A percentile compares a stretch with the other conserved stretches of the same genome.
Evolutionary conservation across 192 early-diverging fungal species (phyloP).

Genomic region (Pilobolus umbonatus): DNA sequence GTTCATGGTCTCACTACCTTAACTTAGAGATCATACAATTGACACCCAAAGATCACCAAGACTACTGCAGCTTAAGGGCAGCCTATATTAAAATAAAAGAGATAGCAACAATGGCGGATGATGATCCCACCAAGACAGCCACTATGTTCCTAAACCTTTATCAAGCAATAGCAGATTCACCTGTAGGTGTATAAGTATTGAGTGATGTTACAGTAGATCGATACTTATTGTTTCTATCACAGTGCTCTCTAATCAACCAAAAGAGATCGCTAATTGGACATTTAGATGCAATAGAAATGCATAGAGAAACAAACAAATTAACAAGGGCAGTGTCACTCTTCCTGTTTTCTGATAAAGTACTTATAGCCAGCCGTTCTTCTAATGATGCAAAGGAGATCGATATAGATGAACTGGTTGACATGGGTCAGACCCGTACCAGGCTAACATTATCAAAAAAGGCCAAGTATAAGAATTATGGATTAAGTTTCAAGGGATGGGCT

Average conservation of each 20-base stretch:
- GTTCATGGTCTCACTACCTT: neutral
- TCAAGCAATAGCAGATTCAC: conserved; percentile 27
- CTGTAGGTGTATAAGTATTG: conserved; percentile 12
- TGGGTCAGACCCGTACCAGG: neutral
- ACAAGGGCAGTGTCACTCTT: conserved; percentile 29
- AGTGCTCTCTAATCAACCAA: conserved; percentile 35
- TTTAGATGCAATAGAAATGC: conserved; percentile 30
- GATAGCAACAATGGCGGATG: conserved; percentile 40
- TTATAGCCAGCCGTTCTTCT: conserved; percentile 29
- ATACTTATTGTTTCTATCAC: neutral
- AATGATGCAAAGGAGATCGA: conserved; percentile 22
- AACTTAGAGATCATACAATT: conserved; percentile 25
- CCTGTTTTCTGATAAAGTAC: conserved; percentile 34
- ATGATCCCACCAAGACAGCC: conserved; percentile 28
- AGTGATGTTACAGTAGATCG: neutral
- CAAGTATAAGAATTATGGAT: neutral
- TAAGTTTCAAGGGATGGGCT: conserved; percentile 35
- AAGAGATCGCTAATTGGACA: conserved; percentile 22
- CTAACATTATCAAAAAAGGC: neutral
- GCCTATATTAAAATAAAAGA: conserved; percentile 17
- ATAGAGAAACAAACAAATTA: conserved; percentile 24
- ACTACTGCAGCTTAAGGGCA: conserved; percentile 16
- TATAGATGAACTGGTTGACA: conserved; percentile 15
- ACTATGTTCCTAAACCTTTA: conserved; percentile 33
- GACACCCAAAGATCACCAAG: conserved; percentile 23